Evolutionary conservation across 2,329 filamentous ascomycete genomes (phyloP).

Genomic region (Fusarium acutatum): DNA sequence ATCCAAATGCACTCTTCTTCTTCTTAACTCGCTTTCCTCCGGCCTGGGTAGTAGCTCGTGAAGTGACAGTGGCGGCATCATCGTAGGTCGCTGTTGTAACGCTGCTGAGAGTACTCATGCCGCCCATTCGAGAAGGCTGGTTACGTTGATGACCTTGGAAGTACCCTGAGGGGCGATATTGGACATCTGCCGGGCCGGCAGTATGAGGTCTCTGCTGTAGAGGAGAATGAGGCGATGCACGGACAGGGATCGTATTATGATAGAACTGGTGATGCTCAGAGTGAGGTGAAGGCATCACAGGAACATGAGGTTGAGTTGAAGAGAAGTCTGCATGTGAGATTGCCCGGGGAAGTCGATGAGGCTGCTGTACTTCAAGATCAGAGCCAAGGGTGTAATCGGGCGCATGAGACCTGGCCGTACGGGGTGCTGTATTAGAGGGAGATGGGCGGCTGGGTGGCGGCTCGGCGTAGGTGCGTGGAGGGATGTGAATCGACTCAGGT

Average conservation of each 20-base stretch:
- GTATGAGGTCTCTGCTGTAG: constrained; percentile 68
- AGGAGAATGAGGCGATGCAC: constrained; percentile 70
- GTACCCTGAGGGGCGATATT: constrained; percentile 44
- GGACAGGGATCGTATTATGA: constrained; percentile 58
- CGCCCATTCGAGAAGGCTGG: constrained; percentile 61
- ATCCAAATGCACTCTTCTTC: constrained; percentile 73
- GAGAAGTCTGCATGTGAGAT: constrained; percentile 45
- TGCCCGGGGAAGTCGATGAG: constrained; percentile 46
- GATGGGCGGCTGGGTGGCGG: constrained; percentile 40
- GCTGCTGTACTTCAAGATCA: constrained; percentile 53
- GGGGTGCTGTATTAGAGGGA: constrained; percentile 46
- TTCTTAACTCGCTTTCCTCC: constrained; percentile 63
- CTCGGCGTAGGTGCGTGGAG: constrained; percentile 46
- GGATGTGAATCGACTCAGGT: constrained; percentile 64
- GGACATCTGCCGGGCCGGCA: constrained; percentile 48
- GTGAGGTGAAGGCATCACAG: constrained; percentile 45
- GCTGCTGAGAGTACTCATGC: constrained; percentile 66
- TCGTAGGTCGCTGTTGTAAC: constrained; percentile 58
- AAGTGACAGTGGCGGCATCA: constrained; percentile 43
- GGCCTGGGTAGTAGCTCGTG: constrained; percentile 40
- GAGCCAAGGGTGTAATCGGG: constrained; percentile 61
- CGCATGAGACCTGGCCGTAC: constrained; percentile 39
- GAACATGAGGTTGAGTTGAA: constrained; percentile 35
- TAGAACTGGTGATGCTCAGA: constrained; percentile 61
- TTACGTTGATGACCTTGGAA: constrained; percentile 55